Evolutionary conservation across 495 filamentous ascomycete genomes (phyloP).

Genomic region (Talaromyces stipitatus): DNA sequence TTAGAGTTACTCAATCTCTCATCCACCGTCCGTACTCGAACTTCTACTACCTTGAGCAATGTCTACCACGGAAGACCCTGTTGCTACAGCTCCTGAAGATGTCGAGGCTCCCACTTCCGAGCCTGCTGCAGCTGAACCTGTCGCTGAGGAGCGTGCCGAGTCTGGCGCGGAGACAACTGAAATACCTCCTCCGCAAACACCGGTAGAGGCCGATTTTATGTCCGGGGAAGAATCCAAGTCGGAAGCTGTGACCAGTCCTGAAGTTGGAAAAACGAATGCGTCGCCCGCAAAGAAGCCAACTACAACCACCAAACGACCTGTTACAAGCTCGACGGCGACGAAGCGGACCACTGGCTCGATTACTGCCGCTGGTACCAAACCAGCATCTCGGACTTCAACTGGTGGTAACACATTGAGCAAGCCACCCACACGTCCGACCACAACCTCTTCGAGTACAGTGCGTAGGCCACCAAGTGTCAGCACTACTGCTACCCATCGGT

Average conservation of each 20-base stretch:
- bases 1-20: not conserved
- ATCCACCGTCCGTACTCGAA: not conserved
- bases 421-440: slow-evolving; percentile 35
- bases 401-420: slow-evolving; percentile 32
- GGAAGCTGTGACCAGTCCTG: slow-evolving; percentile 27
- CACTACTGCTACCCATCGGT: slow-evolving; percentile 35
- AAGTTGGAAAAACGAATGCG: slow-evolving; percentile 31
- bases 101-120: not conserved
- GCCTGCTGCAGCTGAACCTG: not conserved
- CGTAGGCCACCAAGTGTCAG: slow-evolving; percentile 33
- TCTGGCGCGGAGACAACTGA: slow-evolving; percentile 20
- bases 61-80: not conserved
- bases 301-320: slow-evolving; percentile 6
- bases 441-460: slow-evolving; percentile 27
- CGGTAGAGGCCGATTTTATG: slow-evolving; percentile 27
- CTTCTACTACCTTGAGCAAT: not conserved
- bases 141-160: not conserved
- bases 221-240: slow-evolving; percentile 29
- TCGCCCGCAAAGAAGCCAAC: slow-evolving; percentile 17
- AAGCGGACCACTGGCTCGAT: slow-evolving; percentile 6
- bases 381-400: slow-evolving; percentile 21
- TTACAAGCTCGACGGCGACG: slow-evolving; percentile 16
- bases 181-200: slow-evolving; percentile 30
- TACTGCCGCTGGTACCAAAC: slow-evolving; percentile 20
- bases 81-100: not conserved